A percentile compares a stretch with the other conserved stretches of the same genome.
Evolutionary conservation across 2,329 filamentous ascomycete species (phyloP).

Genomic region (Pseudogymnoascus sp.): DNA sequence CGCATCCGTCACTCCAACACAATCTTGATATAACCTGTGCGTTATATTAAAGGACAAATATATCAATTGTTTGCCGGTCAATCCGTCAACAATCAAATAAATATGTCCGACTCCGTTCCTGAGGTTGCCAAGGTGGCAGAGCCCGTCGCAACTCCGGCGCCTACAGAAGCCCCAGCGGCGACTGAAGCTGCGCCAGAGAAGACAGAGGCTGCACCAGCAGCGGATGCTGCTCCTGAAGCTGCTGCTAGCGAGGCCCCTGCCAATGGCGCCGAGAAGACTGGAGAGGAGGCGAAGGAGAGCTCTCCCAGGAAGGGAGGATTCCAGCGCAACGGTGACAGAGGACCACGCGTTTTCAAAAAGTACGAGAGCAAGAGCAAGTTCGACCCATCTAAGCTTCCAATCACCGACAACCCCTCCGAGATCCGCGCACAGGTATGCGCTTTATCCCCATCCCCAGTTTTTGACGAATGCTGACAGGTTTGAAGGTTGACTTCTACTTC

Average conservation of each 20-base stretch:
- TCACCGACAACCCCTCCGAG: constrained; percentile 53
- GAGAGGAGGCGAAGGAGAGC: constrained; percentile 15
- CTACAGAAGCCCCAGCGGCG: background rate
- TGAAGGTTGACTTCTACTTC: constrained; percentile 90
- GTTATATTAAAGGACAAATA: background rate
- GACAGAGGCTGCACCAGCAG: constrained; percentile 7
- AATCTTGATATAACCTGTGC: background rate
- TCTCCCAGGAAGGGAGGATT: constrained; percentile 7
- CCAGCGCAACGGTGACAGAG: constrained; percentile 12
- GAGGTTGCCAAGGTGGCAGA: background rate
- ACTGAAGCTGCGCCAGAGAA: constrained; percentile 14
- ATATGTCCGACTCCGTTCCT: constrained; percentile 5
- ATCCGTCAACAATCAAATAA: background rate
- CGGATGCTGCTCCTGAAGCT: background rate
- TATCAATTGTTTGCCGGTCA: background rate
- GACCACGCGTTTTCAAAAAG: constrained; percentile 22
- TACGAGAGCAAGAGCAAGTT: constrained; percentile 43
- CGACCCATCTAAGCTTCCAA: constrained; percentile 45
- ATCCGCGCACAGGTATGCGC: constrained; percentile 56
- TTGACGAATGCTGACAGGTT: background rate
- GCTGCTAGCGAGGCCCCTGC: background rate
- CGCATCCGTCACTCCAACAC: background rate
- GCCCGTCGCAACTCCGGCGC: background rate
- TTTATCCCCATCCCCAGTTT: constrained; percentile 10
- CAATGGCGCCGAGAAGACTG: constrained; percentile 7